Evolutionary conservation across 192 early-diverging fungal species (phyloP).

Genomic region (Funneliformis mosseae): DNA sequence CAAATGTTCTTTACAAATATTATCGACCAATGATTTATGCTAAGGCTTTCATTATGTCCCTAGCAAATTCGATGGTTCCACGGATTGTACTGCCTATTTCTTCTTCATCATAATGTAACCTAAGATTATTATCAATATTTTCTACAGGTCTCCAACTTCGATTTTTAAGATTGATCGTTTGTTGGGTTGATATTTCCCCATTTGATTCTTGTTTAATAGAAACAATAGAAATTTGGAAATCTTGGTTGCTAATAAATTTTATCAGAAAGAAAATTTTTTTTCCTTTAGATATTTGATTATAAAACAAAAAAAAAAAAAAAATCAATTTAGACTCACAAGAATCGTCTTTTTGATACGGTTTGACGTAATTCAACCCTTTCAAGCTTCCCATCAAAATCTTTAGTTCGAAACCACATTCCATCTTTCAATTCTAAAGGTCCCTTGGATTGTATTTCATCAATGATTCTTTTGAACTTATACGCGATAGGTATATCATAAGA

Average conservation of each 20-base stretch:
- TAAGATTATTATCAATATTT: slow-evolving; percentile 12
- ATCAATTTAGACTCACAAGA: background rate
- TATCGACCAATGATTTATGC: background rate
- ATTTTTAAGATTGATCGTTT: slow-evolving; percentile 9
- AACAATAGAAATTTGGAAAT: background rate
- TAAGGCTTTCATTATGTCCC: background rate
- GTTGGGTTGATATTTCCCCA: background rate
- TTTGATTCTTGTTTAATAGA: background rate
- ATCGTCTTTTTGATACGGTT: background rate
- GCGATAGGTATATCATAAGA: background rate
- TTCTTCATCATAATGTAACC: slow-evolving; percentile 9
- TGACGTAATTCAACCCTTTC: background rate
- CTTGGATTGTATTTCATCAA: background rate
- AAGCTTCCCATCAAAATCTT: slow-evolving; percentile 4
- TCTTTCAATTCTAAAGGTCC: background rate
- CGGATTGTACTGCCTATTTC: background rate
- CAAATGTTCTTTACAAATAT: too few relatives aligned
- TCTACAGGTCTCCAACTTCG: slow-evolving; percentile 5
- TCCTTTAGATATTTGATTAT: background rate
- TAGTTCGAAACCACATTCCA: slow-evolving; percentile 8
- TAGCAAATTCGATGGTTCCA: slow-evolving; percentile 14
- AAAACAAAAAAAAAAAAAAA: background rate
- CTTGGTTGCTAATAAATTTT: slow-evolving; percentile 1
- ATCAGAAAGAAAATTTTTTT: background rate
- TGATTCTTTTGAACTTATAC: background rate